Evolutionary conservation across 352 stramenopile species (phyloP).

Genomic region (Nothophytophthora sp.): DNA sequence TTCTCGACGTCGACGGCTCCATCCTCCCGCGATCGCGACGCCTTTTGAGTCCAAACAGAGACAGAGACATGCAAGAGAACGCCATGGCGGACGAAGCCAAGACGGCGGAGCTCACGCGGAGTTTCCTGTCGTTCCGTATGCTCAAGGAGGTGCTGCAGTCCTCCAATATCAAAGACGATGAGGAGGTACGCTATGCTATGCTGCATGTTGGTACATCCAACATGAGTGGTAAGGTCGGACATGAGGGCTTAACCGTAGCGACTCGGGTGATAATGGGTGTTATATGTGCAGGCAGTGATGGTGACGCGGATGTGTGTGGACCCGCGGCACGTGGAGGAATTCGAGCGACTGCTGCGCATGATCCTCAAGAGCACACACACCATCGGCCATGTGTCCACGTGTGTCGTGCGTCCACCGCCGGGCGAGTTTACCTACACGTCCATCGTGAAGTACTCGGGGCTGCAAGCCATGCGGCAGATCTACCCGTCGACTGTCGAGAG

Average conservation of each 20-base stretch:
- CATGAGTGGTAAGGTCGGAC: not conserved
- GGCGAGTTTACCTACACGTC: conserved; percentile 84
- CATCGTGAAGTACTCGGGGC: conserved; percentile 81
- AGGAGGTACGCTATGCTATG: conserved; percentile 51
- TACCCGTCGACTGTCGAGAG: conserved; percentile 66
- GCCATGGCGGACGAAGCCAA: conserved; percentile 30
- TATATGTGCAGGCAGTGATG: conserved; percentile 62
- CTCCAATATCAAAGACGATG: conserved; percentile 78
- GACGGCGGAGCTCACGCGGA: conserved; percentile 48
- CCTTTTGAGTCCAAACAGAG: too few relatives aligned
- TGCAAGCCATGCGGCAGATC: conserved; percentile 74
- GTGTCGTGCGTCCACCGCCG: conserved; percentile 71
- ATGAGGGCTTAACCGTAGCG: not conserved
- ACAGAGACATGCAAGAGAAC: too few relatives aligned
- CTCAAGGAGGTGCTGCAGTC: conserved; percentile 76
- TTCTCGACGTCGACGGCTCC: too few relatives aligned
- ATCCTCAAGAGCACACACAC: conserved; percentile 86
- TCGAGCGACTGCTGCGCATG: conserved; percentile 73
- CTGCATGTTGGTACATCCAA: not conserved
- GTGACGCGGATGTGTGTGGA: conserved; percentile 83
- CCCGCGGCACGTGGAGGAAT: conserved; percentile 71
- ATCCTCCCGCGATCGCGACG: too few relatives aligned
- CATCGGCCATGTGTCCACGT: conserved; percentile 79
- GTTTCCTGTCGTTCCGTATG: conserved; percentile 72
- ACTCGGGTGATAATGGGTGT: not conserved